Conservation (phyloP, 2,329 filamentous ascomycete genomes). For the Sporothrix phasma region DNA sequence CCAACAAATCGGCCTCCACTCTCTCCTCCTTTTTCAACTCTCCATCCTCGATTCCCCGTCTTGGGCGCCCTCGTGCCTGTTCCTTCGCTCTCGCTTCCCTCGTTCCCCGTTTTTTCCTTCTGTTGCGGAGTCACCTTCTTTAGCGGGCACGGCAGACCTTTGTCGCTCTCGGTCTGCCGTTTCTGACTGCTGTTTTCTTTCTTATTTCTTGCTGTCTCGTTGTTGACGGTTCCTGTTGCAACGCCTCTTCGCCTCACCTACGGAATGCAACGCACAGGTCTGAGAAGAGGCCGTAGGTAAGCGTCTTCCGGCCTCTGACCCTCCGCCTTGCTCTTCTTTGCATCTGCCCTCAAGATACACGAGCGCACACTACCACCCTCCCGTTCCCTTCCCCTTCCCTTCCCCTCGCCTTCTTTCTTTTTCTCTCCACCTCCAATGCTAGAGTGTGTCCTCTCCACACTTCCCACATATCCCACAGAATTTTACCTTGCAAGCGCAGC, state of each 20-base stretch:
- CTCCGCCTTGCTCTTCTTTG: background rate
- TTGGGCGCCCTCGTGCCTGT: constrained; percentile 2
- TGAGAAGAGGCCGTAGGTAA: too few relatives aligned
- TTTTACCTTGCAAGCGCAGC: background rate
- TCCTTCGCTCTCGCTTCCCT: background rate
- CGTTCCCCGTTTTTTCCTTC: background rate
- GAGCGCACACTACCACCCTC: background rate
- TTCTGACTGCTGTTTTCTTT: background rate
- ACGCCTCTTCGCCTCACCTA: constrained; percentile 5
- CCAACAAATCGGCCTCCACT: background rate
- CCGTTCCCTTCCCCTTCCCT: background rate
- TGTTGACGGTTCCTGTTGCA: too few relatives aligned
- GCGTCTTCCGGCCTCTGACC: background rate
- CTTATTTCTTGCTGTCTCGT: too few relatives aligned
- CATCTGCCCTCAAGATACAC: background rate
- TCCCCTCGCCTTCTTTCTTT: background rate
- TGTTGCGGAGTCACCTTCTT: background rate
- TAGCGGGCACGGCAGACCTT: background rate
- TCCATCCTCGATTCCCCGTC: background rate
- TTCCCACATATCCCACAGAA: background rate
- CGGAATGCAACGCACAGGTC: background rate
- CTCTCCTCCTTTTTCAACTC: constrained; percentile 6
- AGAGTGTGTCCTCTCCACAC: background rate
- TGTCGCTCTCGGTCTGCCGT: background rate
- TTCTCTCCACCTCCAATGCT: constrained; percentile 2